Conservation (phyloP, 495 filamentous ascomycete species). For the Tuber aestivum region DNA sequence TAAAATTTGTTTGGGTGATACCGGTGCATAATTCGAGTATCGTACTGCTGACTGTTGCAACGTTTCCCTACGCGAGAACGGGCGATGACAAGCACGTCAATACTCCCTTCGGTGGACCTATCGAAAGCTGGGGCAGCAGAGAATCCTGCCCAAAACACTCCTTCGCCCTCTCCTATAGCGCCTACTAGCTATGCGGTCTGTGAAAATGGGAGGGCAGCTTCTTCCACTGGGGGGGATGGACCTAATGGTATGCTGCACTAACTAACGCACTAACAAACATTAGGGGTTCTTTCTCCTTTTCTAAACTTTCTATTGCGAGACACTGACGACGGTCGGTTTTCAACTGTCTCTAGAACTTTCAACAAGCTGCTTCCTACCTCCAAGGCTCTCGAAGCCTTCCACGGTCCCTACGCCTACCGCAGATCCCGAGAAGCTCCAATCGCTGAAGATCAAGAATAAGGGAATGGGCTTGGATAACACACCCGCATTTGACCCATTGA, state of each 20-base stretch:
- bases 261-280: background rate
- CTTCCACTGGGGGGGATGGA: constrained; percentile 24
- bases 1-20: constrained; percentile 15
- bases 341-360: constrained; percentile 14
- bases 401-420: background rate
- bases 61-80: constrained; percentile 22
- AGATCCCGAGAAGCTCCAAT: constrained; percentile 23
- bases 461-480: constrained; percentile 12
- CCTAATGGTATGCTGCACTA: background rate
- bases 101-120: constrained; percentile 31
- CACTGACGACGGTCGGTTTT: constrained; percentile 21
- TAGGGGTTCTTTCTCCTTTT: background rate
- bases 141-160: constrained; percentile 13
- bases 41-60: constrained; percentile 33
- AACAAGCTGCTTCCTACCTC: constrained; percentile 12
- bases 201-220: constrained; percentile 16
- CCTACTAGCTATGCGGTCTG: constrained; percentile 11
- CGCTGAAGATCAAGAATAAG: constrained; percentile 16
- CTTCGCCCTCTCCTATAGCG: constrained; percentile 6
- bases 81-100: constrained; percentile 32
- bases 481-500: constrained; percentile 32
- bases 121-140: constrained; percentile 18
- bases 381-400: constrained; percentile 22
- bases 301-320: background rate
- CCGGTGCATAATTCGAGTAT: background rate